Conservation (phyloP, 805 yeast species). For the Lachancea waltii region DNA sequence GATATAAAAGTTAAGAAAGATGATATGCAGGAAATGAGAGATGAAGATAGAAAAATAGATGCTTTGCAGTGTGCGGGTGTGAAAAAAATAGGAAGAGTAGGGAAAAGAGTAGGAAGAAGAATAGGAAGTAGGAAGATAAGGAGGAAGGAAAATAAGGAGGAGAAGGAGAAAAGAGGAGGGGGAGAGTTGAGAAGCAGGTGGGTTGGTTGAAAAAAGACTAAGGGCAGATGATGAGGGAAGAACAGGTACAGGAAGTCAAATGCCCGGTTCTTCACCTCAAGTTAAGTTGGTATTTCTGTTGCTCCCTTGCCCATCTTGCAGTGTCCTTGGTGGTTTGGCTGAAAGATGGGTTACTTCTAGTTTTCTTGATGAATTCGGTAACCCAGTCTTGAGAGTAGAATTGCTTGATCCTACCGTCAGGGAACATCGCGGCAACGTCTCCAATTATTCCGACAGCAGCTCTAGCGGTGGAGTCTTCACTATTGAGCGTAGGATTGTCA, state of each 20-base stretch:
- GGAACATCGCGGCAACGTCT: constrained; percentile 83
- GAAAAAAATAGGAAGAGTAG: constrained; percentile 6
- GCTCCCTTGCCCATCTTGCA: constrained; percentile 97
- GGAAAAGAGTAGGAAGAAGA: constrained; percentile 10
- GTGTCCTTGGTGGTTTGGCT: constrained; percentile 71
- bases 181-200: constrained; percentile 1
- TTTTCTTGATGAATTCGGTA: constrained; percentile 63
- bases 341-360: constrained; percentile 57
- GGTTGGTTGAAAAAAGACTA: constrained; percentile 6
- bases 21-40: constrained; percentile 10
- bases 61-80: constrained; percentile 3
- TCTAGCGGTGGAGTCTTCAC: constrained; percentile 67
- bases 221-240: background rate
- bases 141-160: constrained; percentile 3
- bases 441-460: constrained; percentile 88
- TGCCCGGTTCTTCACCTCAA: constrained; percentile 11
- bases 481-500: constrained; percentile 51
- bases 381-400: constrained; percentile 74
- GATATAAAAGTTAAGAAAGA: constrained; percentile 13
- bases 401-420: constrained; percentile 65
- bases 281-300: constrained; percentile 30
- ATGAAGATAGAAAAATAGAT: constrained; percentile 8
- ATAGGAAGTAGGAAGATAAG: constrained; percentile 6
- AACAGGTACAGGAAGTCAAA: constrained; percentile 4
- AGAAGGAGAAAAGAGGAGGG: constrained; percentile 7